These are phyloP conservation scores for Scorias spongiosa DNA, from an alignment of 2,329 filamentous ascomycete genomes.

Conservation along the genomic window DNA sequence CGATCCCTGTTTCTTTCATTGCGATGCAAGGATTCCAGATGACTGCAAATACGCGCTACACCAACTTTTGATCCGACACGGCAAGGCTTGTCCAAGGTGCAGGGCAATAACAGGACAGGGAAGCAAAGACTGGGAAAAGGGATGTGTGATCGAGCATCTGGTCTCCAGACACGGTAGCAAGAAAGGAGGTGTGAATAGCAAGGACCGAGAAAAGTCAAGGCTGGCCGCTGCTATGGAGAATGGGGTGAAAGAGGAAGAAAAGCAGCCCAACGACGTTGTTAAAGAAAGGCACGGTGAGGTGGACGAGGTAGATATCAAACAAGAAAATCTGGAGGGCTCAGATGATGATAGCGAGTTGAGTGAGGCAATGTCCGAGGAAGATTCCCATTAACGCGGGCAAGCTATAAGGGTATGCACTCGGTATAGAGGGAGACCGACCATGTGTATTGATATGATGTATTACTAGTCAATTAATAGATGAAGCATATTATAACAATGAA, in stretches of 20 bases:
- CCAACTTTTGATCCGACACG: conserved; percentile 46
- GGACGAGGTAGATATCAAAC: background rate
- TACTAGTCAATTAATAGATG: too few relatives aligned
- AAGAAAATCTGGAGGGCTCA: background rate
- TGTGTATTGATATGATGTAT: too few relatives aligned
- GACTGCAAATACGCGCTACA: conserved; percentile 49
- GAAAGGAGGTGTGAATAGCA: conserved; percentile 26
- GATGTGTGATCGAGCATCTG: conserved; percentile 49
- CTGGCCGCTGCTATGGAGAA: conserved; percentile 65
- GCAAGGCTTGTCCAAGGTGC: conserved; percentile 46
- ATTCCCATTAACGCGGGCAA: too few relatives aligned
- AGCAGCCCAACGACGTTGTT: conserved; percentile 19
- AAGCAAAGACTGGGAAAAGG: conserved; percentile 47
- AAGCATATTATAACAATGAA: too few relatives aligned
- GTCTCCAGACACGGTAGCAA: conserved; percentile 41
- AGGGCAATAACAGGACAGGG: conserved; percentile 44
- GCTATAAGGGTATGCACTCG: too few relatives aligned
- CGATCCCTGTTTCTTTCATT: conserved; percentile 43
- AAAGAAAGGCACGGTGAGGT: background rate
- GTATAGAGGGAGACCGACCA: too few relatives aligned
- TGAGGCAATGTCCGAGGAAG: background rate
- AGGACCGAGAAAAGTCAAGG: conserved; percentile 33
- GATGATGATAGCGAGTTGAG: background rate
- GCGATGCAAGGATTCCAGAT: conserved; percentile 46
- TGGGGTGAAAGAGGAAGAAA: conserved; percentile 60